phyloP scores from a whole-genome alignment of 768 basidiomycete genomes.

The Suillus occidentalis region DNA sequence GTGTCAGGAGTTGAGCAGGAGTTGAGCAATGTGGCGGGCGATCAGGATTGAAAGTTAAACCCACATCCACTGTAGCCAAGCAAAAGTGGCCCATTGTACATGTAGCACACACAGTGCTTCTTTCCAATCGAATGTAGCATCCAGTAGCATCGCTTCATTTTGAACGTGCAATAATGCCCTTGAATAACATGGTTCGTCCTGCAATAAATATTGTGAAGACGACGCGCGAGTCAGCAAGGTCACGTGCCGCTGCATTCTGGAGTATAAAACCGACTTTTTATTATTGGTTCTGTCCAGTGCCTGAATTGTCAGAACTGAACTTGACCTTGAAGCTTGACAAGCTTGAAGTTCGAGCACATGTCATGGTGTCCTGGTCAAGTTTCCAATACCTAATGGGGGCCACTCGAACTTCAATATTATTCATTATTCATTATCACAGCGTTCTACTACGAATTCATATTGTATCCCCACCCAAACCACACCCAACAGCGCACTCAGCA shows the following conservation, averaged over 20 bases:
- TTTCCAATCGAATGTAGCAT: not conserved
- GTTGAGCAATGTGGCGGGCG: not conserved
- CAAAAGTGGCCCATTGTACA: not conserved
- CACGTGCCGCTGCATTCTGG: too few species aligned
- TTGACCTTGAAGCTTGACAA: not conserved
- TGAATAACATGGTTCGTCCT: too few species aligned
- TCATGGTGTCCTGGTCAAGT: not conserved
- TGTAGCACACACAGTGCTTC: not conserved
- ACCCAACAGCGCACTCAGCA: not conserved
- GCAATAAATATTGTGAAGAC: too few species aligned
- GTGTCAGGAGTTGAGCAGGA: not conserved
- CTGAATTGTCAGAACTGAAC: not conserved
- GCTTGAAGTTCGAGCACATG: not conserved
- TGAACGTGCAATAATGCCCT: too few species aligned
- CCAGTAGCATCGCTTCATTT: not conserved
- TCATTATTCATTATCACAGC: constrained; percentile 16
- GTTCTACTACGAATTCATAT: not conserved
- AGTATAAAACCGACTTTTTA: too few species aligned
- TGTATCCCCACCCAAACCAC: not conserved
- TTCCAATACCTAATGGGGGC: not conserved
- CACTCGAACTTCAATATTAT: too few species aligned
- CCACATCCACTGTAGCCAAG: not conserved
- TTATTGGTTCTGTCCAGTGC: not conserved
- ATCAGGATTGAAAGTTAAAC: not conserved
- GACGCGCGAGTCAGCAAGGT: too few species aligned